phyloP scores from a whole-genome alignment of 2,329 filamentous ascomycete genomes.

The Verticillium klebahnii region DNA sequence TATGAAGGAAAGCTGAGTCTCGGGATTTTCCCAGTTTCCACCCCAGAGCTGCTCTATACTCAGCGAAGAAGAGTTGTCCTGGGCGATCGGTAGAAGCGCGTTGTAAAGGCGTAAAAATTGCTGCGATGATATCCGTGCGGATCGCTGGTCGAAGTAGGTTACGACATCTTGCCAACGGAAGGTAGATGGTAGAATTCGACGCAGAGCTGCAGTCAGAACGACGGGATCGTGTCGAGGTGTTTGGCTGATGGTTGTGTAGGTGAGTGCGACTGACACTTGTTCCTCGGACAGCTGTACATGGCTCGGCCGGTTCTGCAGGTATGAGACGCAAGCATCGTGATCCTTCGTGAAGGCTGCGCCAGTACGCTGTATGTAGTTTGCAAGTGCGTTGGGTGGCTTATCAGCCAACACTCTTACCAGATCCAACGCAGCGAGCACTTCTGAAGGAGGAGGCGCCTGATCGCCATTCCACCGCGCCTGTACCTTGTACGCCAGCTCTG shows the following conservation, averaged over 20 bases:
- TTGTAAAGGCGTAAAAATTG: slow-evolving; percentile 83
- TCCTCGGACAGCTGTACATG: slow-evolving; percentile 68
- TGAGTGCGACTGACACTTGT: slow-evolving; percentile 75
- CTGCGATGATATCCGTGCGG: slow-evolving; percentile 67
- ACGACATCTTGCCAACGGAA: slow-evolving; percentile 72
- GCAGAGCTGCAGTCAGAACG: slow-evolving; percentile 57
- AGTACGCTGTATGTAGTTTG: slow-evolving; percentile 65
- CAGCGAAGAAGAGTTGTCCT: slow-evolving; percentile 54
- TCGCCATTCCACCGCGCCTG: slow-evolving; percentile 64
- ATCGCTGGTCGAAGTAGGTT: slow-evolving; percentile 73
- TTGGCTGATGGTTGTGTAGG: slow-evolving; percentile 58
- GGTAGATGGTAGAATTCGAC: slow-evolving; percentile 56
- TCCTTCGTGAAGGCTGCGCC: slow-evolving; percentile 73
- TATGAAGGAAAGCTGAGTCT: slow-evolving; percentile 91
- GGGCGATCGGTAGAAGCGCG: slow-evolving; percentile 69
- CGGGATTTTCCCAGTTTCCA: slow-evolving; percentile 77
- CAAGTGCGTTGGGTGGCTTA: slow-evolving; percentile 50
- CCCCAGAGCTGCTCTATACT: slow-evolving; percentile 91
- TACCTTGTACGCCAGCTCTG: slow-evolving; percentile 64
- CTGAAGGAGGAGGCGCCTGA: slow-evolving; percentile 56
- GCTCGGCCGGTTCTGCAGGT: slow-evolving; percentile 48
- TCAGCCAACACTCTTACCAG: slow-evolving; percentile 62
- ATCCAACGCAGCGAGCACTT: slow-evolving; percentile 67
- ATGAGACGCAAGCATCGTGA: slow-evolving; percentile 58
- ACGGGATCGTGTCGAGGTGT: slow-evolving; percentile 48